Percentiles rank a stretch among this genome's conserved stretches.
phyloP scores from a whole-genome alignment of 331 rosid genomes.

The Saraca asoca region DNA sequence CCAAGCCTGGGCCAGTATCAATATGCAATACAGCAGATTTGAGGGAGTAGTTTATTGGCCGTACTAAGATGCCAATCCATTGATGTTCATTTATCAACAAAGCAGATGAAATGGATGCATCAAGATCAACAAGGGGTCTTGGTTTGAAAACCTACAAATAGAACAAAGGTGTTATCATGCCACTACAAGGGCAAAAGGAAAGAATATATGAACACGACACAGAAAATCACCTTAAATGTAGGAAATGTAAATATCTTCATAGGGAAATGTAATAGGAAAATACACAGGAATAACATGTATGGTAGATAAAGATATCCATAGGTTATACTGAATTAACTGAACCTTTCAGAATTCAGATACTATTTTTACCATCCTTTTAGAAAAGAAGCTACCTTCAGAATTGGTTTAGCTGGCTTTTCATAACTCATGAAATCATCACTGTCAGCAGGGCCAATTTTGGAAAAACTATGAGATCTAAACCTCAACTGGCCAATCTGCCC shows the following conservation, averaged over 20 bases:
- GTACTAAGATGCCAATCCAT: slow-evolving; percentile 88
- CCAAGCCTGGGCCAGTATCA: slow-evolving; percentile 96
- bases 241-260: slow-evolving; percentile 4
- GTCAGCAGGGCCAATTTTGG: slow-evolving; percentile 94
- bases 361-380: slow-evolving; percentile 30
- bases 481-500: slow-evolving; percentile 93
- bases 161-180: slow-evolving; percentile 19
- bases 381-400: slow-evolving; percentile 72
- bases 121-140: slow-evolving; percentile 94
- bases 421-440: slow-evolving; percentile 91
- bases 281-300: slow-evolving; percentile 13
- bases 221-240: slow-evolving; percentile 11
- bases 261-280: slow-evolving; percentile 24
- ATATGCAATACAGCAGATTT: slow-evolving; percentile 84
- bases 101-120: slow-evolving; percentile 88
- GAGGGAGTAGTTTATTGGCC: slow-evolving; percentile 87
- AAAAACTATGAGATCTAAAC: slow-evolving; percentile 93
- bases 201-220: no score
- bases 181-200: no score
- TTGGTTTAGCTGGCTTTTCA: slow-evolving; percentile 93
- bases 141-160: slow-evolving; percentile 74
- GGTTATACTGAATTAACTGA: slow-evolving; percentile 4
- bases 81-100: slow-evolving; percentile 90
- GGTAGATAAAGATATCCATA: not conserved
- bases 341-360: not conserved